Percentiles rank a stretch among this genome's conserved stretches.
phyloP scores from a whole-genome alignment of 345 rosid species.

The Microcos paniculata region DNA sequence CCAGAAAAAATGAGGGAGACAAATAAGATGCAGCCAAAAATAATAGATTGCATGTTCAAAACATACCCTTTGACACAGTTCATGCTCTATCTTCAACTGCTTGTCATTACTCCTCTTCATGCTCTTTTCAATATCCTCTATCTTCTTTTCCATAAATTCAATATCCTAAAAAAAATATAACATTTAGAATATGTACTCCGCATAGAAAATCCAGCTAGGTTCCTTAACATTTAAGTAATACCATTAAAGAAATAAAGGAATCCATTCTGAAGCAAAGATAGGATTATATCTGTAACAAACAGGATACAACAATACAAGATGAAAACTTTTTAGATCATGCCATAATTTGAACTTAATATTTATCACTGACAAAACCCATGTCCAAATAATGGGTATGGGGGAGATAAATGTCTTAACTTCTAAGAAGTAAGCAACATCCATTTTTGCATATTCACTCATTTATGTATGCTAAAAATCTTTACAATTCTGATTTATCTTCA shows the following conservation, averaged over 20 bases:
- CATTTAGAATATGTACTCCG: not conserved
- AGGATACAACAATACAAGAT: not conserved
- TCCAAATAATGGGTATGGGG: not conserved
- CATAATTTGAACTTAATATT: not conserved
- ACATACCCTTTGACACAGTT: constrained; percentile 55
- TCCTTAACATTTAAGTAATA: not conserved
- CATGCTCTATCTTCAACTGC: constrained; percentile 79
- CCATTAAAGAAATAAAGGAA: constrained; percentile 7
- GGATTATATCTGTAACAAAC: not conserved
- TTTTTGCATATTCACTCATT: not conserved
- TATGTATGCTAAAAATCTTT: not conserved
- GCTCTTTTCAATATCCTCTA: constrained; percentile 94
- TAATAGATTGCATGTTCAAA: not conserved
- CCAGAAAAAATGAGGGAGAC: not conserved
- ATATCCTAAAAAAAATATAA: constrained; percentile 53
- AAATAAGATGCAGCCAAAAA: not conserved
- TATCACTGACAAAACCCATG: not conserved
- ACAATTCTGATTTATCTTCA: not conserved
- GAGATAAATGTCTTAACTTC: not conserved
- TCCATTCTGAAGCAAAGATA: not conserved
- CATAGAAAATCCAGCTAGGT: not conserved
- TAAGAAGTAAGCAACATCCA: not conserved
- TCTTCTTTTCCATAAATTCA: constrained; percentile 74
- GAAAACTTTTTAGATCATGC: not conserved
- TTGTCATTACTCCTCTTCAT: constrained; percentile 99